phyloP scores from a whole-genome alignment of 108 stramenopile species.

The Fragilariopsis cylindrus region DNA sequence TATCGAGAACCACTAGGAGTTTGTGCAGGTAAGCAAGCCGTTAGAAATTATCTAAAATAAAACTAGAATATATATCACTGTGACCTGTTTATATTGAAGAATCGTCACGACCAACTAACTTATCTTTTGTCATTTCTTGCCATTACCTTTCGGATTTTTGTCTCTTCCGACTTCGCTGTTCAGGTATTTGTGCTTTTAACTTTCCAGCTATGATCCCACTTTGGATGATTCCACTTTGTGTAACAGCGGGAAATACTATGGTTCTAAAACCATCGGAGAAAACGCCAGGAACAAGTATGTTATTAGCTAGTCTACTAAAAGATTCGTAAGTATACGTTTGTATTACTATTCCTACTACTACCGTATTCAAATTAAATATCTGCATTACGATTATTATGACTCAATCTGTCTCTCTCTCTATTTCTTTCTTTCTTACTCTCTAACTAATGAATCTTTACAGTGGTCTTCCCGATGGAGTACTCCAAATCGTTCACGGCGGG shows the following conservation, averaged over 20 bases:
- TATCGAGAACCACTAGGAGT: conserved; percentile 95
- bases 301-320: conserved; percentile 83
- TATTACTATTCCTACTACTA: neutral
- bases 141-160: neutral
- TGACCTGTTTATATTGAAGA: too few relatives aligned
- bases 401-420: neutral
- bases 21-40: conserved; percentile 71
- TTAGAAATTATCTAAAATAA: neutral
- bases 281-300: conserved; percentile 60
- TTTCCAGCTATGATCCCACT: conserved; percentile 96
- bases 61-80: too few relatives aligned
- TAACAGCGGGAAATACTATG: conserved; percentile 72
- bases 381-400: neutral
- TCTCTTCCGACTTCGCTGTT: neutral
- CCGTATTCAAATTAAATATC: too few relatives aligned
- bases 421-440: neutral
- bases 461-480: conserved; percentile 90
- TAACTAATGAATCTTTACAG: neutral
- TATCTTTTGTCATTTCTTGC: too few relatives aligned
- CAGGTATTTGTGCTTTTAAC: conserved; percentile 78
- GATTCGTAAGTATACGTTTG: conserved; percentile 18
- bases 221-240: conserved; percentile 94
- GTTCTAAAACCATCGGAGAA: conserved; percentile 89
- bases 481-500: conserved; percentile 92
- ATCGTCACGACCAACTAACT: too few relatives aligned